phyloP scores from a whole-genome alignment of 2,329 filamentous ascomycete species.

The Colletotrichum magnum region DNA sequence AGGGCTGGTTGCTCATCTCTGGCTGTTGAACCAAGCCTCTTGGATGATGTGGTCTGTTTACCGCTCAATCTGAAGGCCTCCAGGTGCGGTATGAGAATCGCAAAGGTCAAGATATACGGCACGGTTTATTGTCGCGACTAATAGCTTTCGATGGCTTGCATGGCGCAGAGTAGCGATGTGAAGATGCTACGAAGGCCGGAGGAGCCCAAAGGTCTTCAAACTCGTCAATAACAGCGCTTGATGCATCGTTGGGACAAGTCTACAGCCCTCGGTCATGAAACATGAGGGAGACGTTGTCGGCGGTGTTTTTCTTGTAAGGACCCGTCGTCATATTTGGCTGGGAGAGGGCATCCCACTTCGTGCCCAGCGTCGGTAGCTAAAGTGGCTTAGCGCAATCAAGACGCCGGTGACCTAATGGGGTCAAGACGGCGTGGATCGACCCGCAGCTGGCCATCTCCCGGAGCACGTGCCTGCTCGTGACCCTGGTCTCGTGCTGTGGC shows the following conservation, averaged over 20 bases:
- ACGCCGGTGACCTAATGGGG: conserved; percentile 37
- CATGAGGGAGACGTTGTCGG: conserved; percentile 9
- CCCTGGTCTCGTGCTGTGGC: not conserved
- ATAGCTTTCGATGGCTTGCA: not conserved
- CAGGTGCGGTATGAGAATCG: not conserved
- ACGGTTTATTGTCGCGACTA: conserved; percentile 4
- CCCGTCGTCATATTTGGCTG: conserved; percentile 17
- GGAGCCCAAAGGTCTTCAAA: conserved; percentile 25
- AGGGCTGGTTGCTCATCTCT: conserved; percentile 53
- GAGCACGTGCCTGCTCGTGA: not conserved
- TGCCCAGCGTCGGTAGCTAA: conserved; percentile 34
- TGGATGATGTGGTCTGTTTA: not conserved
- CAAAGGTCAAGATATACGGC: conserved; percentile 4
- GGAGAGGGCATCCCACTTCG: conserved; percentile 31
- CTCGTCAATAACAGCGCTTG: not conserved
- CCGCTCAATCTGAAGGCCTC: not conserved
- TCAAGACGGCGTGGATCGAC: conserved; percentile 5
- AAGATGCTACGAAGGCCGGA: conserved; percentile 20
- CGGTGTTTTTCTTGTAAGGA: conserved; percentile 23
- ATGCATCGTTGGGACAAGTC: conserved; percentile 19
- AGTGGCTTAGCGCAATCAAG: conserved; percentile 35
- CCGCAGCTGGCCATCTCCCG: not conserved
- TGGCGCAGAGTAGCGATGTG: not conserved
- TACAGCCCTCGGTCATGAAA: not conserved
- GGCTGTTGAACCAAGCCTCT: not conserved